Evolutionary conservation across 1,139 yeast species (phyloP).

Genomic region (Hansenula lynferdii): DNA sequence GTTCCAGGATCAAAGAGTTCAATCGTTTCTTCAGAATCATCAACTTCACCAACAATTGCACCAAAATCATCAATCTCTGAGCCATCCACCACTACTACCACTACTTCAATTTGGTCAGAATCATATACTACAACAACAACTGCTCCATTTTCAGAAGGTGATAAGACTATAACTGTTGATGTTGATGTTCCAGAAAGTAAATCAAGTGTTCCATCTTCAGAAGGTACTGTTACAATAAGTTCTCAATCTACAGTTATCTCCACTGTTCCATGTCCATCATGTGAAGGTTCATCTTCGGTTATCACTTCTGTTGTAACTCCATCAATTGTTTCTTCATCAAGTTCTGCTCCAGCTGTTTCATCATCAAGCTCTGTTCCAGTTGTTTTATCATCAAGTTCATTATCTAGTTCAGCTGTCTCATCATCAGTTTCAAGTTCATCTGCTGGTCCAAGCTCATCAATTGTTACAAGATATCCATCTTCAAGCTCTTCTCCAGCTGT

Average conservation of each 20-base stretch:
- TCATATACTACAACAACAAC: too few species aligned
- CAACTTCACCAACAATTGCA: background rate
- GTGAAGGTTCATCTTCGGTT: background rate
- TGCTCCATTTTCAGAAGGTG: too few species aligned
- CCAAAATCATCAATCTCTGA: slow-evolving; percentile 4
- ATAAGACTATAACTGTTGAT: too few species aligned
- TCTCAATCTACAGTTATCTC: background rate
- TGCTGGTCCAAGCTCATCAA: too few species aligned
- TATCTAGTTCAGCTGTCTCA: slow-evolving; percentile 1
- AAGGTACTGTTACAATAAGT: too few species aligned
- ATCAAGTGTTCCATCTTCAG: slow-evolving; percentile 1
- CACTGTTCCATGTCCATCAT: background rate
- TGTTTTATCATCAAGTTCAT: background rate
- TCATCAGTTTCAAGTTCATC: background rate
- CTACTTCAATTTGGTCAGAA: too few species aligned
- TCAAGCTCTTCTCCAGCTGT: background rate
- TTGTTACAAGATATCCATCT: too few species aligned
- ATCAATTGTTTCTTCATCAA: too few species aligned
- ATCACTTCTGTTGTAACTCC: background rate
- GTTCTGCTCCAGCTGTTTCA: background rate
- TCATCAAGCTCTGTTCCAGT: background rate
- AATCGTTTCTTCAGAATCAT: background rate
- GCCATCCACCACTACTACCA: slow-evolving; percentile 1
- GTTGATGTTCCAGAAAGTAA: too few species aligned
- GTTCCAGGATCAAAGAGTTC: too few species aligned